A percentile compares a stretch with the other conserved stretches of the same genome.
Conservation (phyloP, 139 green algal genomes). For the Zygnema cylindricum region DNA sequence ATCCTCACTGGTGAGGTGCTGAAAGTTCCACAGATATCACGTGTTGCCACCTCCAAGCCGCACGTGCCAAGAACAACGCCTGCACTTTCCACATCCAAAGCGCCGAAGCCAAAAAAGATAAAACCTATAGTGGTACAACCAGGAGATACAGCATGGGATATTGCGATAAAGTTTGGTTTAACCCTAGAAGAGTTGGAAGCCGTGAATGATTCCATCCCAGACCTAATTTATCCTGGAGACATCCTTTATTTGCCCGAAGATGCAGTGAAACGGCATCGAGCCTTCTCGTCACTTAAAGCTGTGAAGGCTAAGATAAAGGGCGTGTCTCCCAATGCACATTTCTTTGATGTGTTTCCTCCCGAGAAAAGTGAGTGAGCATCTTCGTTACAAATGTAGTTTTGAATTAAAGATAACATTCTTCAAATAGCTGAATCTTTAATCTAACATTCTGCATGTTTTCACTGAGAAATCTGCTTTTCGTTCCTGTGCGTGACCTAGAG, state of each 20-base stretch:
- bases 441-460: too few relatives aligned
- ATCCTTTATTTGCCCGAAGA: slow-evolving; percentile 29
- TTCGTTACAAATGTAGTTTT: too few relatives aligned
- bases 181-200: slow-evolving; percentile 34
- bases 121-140: slow-evolving; percentile 38
- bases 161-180: slow-evolving; percentile 46
- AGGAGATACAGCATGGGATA: slow-evolving; percentile 55
- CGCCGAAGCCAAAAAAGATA: background rate
- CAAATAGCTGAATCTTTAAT: too few relatives aligned
- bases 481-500: too few relatives aligned
- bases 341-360: slow-evolving; percentile 35
- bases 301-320: slow-evolving; percentile 43
- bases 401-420: too few relatives aligned
- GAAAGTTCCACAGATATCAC: slow-evolving; percentile 22
- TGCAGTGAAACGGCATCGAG: background rate
- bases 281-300: slow-evolving; percentile 17
- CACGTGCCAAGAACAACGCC: slow-evolving; percentile 14
- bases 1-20: slow-evolving; percentile 45
- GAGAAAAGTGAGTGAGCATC: too few relatives aligned
- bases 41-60: background rate
- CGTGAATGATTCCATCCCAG: slow-evolving; percentile 8
- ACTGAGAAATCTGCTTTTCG: too few relatives aligned
- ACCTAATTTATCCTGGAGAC: slow-evolving; percentile 39
- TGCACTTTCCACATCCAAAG: background rate
- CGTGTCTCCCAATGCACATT: background rate